Base-by-base conservation (phyloP, 108 stramenopile species). In the Cyclostephanos tholiformis region DNA sequence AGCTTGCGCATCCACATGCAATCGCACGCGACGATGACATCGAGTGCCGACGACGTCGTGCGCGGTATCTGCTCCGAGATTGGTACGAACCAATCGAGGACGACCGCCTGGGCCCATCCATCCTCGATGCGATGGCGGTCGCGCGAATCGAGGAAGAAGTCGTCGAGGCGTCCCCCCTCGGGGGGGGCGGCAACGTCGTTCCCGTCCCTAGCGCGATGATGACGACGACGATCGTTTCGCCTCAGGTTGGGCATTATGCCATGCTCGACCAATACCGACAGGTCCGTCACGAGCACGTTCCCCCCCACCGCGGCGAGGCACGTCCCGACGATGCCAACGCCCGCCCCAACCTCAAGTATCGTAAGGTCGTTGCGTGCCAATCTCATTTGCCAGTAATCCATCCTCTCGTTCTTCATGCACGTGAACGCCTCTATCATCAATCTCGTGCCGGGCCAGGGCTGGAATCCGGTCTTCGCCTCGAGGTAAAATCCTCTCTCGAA, bases 381-480 rank as follows among this genome's bases (percentile, higher is more conserved):
- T 29, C 74, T 61, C 29, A 50, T 23, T 20, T 67, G 61, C 76
- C 76, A 71, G 44, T 71, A 55, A 25, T 13, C 25, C 36, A 71
- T 41, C 43, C 76, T 64, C 0, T 39, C 23, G 30, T 25, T 44
- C 13, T 38, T 50, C 14, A 36, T 69, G 35, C 82, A 73, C 16
- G 66, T 67, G 43, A 82, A 69, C 49, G 77, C 72, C 50, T 82
- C 76, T 13, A 78, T 29, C 46, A 82, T 59, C 43, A 82, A 55
- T n/a, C 82, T 41, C 8, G 77, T 67, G 0, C 82, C 82, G 13
- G 82, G 82, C 82, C 82, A 82, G 4, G 77, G 76, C 39, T 77
- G 76, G 63, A 82, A 82, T 38, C 82, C 82, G 5, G 82, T 82
- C 75, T 77, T 73, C 59, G 82, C 82, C 46, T 82, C 82, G 8